Conservation (phyloP, 2,329 filamentous ascomycete genomes). For the Talaromyces albobiverticillius region DNA sequence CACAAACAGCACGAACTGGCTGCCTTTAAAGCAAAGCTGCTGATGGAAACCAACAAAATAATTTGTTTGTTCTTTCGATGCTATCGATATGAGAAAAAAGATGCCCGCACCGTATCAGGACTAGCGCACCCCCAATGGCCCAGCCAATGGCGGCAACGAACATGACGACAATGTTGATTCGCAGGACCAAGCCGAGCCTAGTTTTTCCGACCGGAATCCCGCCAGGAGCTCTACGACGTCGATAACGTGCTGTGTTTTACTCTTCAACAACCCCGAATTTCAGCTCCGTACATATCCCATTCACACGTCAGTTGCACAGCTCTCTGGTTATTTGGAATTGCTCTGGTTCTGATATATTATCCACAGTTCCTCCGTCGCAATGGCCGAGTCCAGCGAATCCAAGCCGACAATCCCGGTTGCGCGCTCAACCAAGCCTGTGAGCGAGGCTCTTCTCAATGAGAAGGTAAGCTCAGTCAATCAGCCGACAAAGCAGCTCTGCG, state of each 20-base stretch:
- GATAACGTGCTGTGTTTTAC: too few relatives aligned
- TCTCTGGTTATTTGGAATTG: background rate
- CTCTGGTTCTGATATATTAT: background rate
- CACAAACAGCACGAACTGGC: background rate
- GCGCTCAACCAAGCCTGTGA: slow-evolving; percentile 75
- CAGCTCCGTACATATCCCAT: background rate
- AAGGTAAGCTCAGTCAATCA: slow-evolving; percentile 63
- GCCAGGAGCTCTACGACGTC: background rate
- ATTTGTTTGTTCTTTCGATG: background rate
- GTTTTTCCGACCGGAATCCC: slow-evolving; percentile 34
- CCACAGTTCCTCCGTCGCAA: slow-evolving; percentile 33
- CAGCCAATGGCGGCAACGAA: slow-evolving; percentile 4
- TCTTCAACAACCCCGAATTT: background rate
- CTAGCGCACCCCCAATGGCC: background rate
- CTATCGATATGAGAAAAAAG: slow-evolving; percentile 13
- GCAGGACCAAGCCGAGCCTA: slow-evolving; percentile 19
- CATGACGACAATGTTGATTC: slow-evolving; percentile 13
- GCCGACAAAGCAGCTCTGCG: too few relatives aligned
- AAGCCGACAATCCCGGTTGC: slow-evolving; percentile 63
- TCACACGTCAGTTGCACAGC: background rate
- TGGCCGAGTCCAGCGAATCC: slow-evolving; percentile 57
- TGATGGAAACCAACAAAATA: background rate
- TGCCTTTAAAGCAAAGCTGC: background rate
- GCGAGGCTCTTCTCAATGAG: slow-evolving; percentile 96
- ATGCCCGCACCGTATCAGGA: background rate